Conservation (phyloP, 495 filamentous ascomycete species). For the Penicillium mononematosum region DNA sequence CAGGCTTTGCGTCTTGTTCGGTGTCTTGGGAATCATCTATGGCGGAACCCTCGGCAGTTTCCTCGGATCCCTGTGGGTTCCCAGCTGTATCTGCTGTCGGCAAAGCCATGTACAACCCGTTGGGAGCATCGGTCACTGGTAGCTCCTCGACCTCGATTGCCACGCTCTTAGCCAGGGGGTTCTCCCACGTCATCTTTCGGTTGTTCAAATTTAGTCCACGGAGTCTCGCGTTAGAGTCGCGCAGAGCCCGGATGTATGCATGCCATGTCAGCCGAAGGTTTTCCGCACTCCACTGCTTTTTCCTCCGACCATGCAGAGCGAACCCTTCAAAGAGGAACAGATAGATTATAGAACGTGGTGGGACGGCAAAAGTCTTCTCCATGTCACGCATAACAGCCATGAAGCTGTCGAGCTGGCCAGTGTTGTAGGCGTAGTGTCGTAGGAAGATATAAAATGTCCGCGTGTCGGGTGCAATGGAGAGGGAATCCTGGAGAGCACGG, state of each 20-base stretch:
- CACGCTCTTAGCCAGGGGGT: conserved; percentile 29
- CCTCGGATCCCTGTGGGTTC: background rate
- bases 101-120: conserved; percentile 33
- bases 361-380: conserved; percentile 38
- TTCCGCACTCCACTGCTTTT: conserved; percentile 63
- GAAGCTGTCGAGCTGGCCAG: conserved; percentile 39
- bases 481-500: conserved; percentile 37
- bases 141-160: conserved; percentile 8
- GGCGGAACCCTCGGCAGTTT: background rate
- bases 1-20: background rate
- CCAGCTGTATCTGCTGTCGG: conserved; percentile 16
- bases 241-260: conserved; percentile 51
- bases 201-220: conserved; percentile 19
- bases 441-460: conserved; percentile 48
- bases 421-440: conserved; percentile 34
- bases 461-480: conserved; percentile 44
- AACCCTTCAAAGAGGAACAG: conserved; percentile 71
- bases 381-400: conserved; percentile 41
- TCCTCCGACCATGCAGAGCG: conserved; percentile 61
- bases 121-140: conserved; percentile 13
- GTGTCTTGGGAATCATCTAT: background rate
- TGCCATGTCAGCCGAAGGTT: conserved; percentile 50
- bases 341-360: conserved; percentile 44
- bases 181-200: conserved; percentile 37
- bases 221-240: conserved; percentile 54